Evolutionary conservation across 164 flowering plant species (phyloP).

Genomic region (Macadamia tetraphylla): DNA sequence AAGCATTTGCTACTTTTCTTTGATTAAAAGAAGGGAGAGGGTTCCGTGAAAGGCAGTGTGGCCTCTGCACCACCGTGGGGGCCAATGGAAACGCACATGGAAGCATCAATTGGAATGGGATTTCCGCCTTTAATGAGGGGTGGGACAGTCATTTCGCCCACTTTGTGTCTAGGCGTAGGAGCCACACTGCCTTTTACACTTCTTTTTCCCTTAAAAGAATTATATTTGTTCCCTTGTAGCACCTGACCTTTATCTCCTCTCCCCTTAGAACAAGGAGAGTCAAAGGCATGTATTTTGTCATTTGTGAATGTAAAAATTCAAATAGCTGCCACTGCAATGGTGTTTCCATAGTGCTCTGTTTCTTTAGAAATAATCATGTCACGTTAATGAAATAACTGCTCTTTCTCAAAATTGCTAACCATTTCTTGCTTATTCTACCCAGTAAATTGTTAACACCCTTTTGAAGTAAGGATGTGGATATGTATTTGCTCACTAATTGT

Average conservation of each 20-base stretch:
- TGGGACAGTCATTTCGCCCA: too few relatives aligned
- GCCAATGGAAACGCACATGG: too few relatives aligned
- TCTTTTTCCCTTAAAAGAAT: neutral
- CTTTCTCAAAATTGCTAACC: neutral
- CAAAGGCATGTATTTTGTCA: slow-evolving; percentile 3
- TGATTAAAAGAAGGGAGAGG: neutral
- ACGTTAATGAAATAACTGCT: neutral
- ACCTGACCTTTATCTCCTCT: neutral
- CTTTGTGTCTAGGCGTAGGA: too few relatives aligned
- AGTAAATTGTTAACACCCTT: slow-evolving; percentile 1
- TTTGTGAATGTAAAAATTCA: neutral
- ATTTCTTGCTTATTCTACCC: neutral
- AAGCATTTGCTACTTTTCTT: neutral
- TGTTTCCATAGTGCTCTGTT: neutral
- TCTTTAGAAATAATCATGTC: neutral
- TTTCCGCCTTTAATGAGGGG: too few relatives aligned
- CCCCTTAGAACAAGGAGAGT: neutral
- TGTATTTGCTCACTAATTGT: neutral
- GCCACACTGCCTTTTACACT: too few relatives aligned
- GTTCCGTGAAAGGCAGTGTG: too few relatives aligned
- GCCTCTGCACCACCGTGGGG: too few relatives aligned
- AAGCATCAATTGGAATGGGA: too few relatives aligned
- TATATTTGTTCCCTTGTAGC: neutral
- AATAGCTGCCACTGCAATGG: neutral
- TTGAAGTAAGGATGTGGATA: neutral